Evolutionary conservation across 1,139 yeast genomes (phyloP), one percentile per base, ranked within the genome.

Genomic region (Diutina mesorugosa): DNA sequence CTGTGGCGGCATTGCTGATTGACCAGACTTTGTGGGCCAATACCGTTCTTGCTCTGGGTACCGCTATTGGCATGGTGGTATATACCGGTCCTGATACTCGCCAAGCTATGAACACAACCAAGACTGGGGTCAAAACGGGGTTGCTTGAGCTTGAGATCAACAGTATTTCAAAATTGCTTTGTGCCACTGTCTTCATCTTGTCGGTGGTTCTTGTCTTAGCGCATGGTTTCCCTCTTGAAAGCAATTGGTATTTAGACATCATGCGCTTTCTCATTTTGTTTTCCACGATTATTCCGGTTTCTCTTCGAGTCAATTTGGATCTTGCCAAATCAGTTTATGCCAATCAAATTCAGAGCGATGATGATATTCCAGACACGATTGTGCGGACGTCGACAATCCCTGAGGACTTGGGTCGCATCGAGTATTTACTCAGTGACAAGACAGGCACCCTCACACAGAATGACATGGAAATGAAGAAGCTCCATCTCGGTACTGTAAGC

Each of bases 1-100:
- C 81, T 51, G 74, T 84, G 1, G 75, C 79, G 45, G 91, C 97
- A 3, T 73, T 95, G 41, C 77, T 87, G 1, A 83, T 93, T 3
- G 99, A 95, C 68, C 93, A 93, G 66, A 90, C 99, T 0, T 71
- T 95, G 65, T 95, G 99, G 99, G 98, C 98, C 10, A 95, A 95
- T 67, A 93, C 99, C 0, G 97, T 95, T 0, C 73, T 95, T 45
- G 99, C 99, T 0, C 87, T 96, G 0, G 98, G 98, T 8, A 79
- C 90, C 3, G 95, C 95, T 14, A 74, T 90, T 47, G 99, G 96
- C 1, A 83, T 93, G 64, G 83, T 95, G 26, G 74, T 90, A 1
- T 95, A 91, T 67, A 93, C 99, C 0, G 99, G 99, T 21, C 70
- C 73, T 45, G 98, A 93, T 65, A 95, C 99, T 0, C 82, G 99